phyloP scores from a whole-genome alignment of 2,329 filamentous ascomycete species.

The Stagonosporopsis cucurbitacearum region DNA sequence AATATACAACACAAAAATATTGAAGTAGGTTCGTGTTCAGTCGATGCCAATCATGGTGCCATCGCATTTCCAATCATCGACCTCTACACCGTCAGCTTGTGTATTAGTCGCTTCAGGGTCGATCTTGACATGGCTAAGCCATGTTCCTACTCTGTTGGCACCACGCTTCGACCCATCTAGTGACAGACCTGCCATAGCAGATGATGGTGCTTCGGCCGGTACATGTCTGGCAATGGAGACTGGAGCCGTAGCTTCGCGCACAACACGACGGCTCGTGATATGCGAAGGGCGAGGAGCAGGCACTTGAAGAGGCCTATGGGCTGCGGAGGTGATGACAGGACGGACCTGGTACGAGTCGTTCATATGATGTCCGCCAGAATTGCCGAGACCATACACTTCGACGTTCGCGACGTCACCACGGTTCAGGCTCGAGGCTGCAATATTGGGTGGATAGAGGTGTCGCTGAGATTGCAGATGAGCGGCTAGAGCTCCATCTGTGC shows the following conservation, averaged over 20 bases:
- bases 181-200: conserved; percentile 48
- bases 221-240: conserved; percentile 17
- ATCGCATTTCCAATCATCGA: conserved; percentile 46
- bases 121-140: conserved; percentile 47
- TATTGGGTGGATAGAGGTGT: conserved; percentile 30
- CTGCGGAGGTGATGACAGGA: conserved; percentile 36
- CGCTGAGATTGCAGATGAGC: conserved; percentile 58
- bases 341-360: conserved; percentile 57
- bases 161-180: conserved; percentile 45
- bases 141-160: conserved; percentile 48
- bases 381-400: conserved; percentile 59
- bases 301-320: conserved; percentile 35
- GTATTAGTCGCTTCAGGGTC: conserved; percentile 47
- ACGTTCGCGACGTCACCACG: conserved; percentile 28
- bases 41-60: conserved; percentile 47
- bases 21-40: conserved; percentile 24
- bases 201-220: conserved; percentile 30
- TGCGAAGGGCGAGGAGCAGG: conserved; percentile 32
- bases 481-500: conserved; percentile 58
- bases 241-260: conserved; percentile 28
- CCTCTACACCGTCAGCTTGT: conserved; percentile 40
- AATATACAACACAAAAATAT: conserved; percentile 13
- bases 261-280: conserved; percentile 34
- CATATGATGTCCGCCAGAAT: conserved; percentile 64
- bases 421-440: conserved; percentile 49